Percentiles rank a stretch among this genome's conserved stretches.
These are phyloP conservation scores for Thalassiosira livingstoniorum DNA, from an alignment of 352 stramenopile species.

Conservation along the genomic window DNA sequence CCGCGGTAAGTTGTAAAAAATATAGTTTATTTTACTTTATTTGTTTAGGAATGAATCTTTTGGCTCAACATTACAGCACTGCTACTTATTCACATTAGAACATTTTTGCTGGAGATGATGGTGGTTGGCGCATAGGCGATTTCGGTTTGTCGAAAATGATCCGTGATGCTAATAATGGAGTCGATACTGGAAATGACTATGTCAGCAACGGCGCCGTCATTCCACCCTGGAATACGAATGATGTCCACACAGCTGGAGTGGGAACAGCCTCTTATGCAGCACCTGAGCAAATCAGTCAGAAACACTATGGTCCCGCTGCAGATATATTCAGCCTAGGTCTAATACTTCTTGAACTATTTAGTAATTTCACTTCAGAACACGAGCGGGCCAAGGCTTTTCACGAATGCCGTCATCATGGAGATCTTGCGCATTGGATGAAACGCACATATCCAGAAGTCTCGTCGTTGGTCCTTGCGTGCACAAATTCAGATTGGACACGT, in stretches of 20 bases:
- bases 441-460: slow-evolving; percentile 62
- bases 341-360: slow-evolving; percentile 83
- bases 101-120: slow-evolving; percentile 73
- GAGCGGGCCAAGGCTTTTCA: slow-evolving; percentile 78
- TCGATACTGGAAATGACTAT: slow-evolving; percentile 16
- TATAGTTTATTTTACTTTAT: neutral
- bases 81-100: slow-evolving; percentile 40
- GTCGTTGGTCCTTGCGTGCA: slow-evolving; percentile 69
- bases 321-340: slow-evolving; percentile 84
- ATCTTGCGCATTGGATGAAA: slow-evolving; percentile 57
- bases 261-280: slow-evolving; percentile 80
- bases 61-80: neutral
- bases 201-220: slow-evolving; percentile 21
- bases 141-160: slow-evolving; percentile 83
- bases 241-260: slow-evolving; percentile 71
- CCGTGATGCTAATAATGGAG: slow-evolving; percentile 33
- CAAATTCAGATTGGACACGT: slow-evolving; percentile 44
- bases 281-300: slow-evolving; percentile 74
- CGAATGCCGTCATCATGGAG: slow-evolving; percentile 61
- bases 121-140: slow-evolving; percentile 80
- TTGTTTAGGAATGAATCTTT: neutral
- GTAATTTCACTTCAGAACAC: slow-evolving; percentile 79
- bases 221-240: slow-evolving; percentile 5
- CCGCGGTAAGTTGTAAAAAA: slow-evolving; percentile 44
- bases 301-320: slow-evolving; percentile 68